phyloP scores from a whole-genome alignment of 2,329 filamentous ascomycete genomes.

The Fusarium ramigenum region DNA sequence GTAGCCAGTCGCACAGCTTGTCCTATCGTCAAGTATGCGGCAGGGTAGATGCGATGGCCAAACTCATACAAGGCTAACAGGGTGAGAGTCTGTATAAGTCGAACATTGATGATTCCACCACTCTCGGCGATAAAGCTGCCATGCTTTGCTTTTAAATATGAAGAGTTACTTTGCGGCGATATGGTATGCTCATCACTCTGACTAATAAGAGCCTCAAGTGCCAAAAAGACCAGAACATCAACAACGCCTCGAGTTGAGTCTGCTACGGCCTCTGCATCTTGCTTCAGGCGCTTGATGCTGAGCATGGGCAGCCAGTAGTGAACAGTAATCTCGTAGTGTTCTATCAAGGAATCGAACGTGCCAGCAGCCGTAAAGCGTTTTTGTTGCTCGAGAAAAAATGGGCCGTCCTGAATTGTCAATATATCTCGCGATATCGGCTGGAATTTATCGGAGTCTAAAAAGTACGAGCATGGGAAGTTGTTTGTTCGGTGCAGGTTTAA shows the following conservation, averaged over 20 bases:
- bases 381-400: fast-evolving
- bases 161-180: neutral
- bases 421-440: neutral
- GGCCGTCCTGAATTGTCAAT: fast-evolving
- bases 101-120: neutral
- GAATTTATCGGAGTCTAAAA: neutral
- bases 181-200: neutral
- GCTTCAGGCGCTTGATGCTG: neutral
- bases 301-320: neutral
- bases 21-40: neutral
- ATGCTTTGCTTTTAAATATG: neutral
- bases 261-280: fast-evolving
- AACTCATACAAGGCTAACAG: neutral
- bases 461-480: neutral
- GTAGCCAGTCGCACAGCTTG: neutral
- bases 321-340: neutral
- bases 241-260: neutral
- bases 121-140: neutral
- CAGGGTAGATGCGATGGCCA: neutral
- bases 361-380: neutral
- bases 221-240: neutral
- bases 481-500: fast-evolving
- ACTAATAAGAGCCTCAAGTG: neutral
- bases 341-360: neutral
- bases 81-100: neutral